A percentile compares a stretch with the other conserved stretches of the same genome.
Evolutionary conservation across 139 green algal genomes (phyloP).

Genomic region (Chlamydomonas schloesseri): DNA sequence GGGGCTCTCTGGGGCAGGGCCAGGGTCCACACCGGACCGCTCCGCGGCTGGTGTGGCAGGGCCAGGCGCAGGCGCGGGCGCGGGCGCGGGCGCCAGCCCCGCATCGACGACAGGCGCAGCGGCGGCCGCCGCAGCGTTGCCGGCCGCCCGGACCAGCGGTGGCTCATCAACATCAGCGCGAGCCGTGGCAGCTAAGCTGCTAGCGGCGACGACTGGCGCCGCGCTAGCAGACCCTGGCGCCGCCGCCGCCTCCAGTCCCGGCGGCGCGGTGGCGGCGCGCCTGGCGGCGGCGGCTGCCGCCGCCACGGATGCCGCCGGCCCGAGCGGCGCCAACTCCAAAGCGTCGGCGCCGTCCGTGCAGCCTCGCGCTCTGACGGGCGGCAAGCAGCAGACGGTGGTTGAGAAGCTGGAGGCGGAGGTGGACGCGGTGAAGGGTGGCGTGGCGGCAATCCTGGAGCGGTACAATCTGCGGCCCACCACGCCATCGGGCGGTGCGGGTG

Average conservation of each 20-base stretch:
- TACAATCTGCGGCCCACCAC: conserved; percentile 34
- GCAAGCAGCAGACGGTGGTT: conserved; percentile 26
- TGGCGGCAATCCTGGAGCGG: conserved; percentile 51
- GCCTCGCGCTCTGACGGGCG: conserved; percentile 6
- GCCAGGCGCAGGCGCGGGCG: too few species aligned
- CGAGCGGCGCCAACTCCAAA: not conserved
- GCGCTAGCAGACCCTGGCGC: not conserved
- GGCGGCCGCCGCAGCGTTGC: too few species aligned
- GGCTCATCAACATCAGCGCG: too few species aligned
- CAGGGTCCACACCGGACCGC: too few species aligned
- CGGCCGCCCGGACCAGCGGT: too few species aligned
- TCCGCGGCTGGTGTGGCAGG: too few species aligned
- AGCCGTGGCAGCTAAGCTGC: too few species aligned
- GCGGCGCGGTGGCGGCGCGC: not conserved
- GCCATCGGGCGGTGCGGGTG: not conserved
- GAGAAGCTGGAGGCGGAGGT: conserved; percentile 46
- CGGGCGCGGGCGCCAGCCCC: too few species aligned
- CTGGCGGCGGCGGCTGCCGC: not conserved
- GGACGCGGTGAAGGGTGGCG: conserved; percentile 43
- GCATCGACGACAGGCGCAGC: too few species aligned
- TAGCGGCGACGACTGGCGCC: too few species aligned
- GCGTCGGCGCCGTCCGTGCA: not conserved
- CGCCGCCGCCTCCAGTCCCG: not conserved
- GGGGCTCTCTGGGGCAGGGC: too few species aligned
- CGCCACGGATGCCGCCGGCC: not conserved